phyloP scores from a whole-genome alignment of 257 asterid species.

The Solanum bulbocastanum region DNA sequence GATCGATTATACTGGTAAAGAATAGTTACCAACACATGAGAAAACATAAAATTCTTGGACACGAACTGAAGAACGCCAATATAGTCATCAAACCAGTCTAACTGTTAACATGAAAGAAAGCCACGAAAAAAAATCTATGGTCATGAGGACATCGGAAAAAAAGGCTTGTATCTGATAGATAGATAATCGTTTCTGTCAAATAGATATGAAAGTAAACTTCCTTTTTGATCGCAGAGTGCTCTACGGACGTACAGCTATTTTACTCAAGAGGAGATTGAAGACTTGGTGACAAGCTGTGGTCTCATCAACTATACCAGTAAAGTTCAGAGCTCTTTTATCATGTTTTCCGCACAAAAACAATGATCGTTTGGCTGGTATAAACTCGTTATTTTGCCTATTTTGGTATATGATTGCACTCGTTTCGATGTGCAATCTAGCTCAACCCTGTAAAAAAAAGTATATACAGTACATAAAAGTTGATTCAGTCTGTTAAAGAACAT shows the following conservation, averaged over 20 bases:
- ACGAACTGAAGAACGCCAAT: background rate
- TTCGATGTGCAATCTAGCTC: background rate
- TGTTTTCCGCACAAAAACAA: slow-evolving; percentile 84
- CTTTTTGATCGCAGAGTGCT: slow-evolving; percentile 27
- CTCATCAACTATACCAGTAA: slow-evolving; percentile 57
- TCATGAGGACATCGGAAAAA: background rate
- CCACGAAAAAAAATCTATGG: background rate
- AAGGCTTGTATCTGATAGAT: background rate
- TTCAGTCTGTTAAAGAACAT: background rate
- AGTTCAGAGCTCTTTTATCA: slow-evolving; percentile 68
- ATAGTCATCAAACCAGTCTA: background rate
- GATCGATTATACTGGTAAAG: background rate
- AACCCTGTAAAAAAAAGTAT: background rate
- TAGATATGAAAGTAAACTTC: background rate
- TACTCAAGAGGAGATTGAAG: slow-evolving; percentile 79
- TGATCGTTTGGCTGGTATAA: slow-evolving; percentile 10
- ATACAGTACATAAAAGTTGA: background rate
- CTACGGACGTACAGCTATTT: slow-evolving; percentile 40
- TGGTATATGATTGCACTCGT: background rate
- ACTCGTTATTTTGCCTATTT: background rate
- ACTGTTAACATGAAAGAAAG: background rate
- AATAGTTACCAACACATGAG: background rate
- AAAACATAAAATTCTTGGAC: background rate
- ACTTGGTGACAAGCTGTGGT: slow-evolving; percentile 71
- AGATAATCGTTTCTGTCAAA: background rate